Conservation (phyloP, 768 basidiomycete species). For the Tulasnella sp. region DNA sequence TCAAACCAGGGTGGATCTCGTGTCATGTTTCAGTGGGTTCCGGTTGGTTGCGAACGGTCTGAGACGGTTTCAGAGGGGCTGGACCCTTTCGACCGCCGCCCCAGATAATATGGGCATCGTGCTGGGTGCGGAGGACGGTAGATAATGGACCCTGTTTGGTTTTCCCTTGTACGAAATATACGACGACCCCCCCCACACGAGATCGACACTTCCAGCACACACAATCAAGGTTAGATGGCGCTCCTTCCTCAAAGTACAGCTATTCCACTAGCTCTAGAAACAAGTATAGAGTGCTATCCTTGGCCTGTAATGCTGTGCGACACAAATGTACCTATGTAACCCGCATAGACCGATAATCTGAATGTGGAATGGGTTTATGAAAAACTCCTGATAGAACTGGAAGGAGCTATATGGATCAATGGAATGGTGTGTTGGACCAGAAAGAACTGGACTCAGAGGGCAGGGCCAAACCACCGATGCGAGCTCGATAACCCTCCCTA, state of each 20-base stretch:
- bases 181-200: too few species aligned
- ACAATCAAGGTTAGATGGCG: too few species aligned
- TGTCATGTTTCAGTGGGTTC: not conserved
- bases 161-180: too few species aligned
- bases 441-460: not conserved
- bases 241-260: too few species aligned
- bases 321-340: not conserved
- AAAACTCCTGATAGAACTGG: not conserved
- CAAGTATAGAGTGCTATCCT: too few species aligned
- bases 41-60: not conserved
- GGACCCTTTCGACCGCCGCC: not conserved
- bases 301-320: not conserved
- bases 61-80: not conserved
- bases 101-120: not conserved
- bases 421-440: not conserved
- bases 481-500: not conserved
- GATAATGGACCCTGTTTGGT: too few species aligned
- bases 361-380: not conserved
- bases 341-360: not conserved
- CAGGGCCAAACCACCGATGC: not conserved
- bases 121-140: too few species aligned
- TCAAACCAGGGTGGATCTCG: not conserved
- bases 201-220: too few species aligned
- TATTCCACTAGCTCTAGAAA: too few species aligned
- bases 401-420: not conserved